Base-by-base conservation (phyloP, 441 rosid species). In the Jatropha podagrica region DNA sequence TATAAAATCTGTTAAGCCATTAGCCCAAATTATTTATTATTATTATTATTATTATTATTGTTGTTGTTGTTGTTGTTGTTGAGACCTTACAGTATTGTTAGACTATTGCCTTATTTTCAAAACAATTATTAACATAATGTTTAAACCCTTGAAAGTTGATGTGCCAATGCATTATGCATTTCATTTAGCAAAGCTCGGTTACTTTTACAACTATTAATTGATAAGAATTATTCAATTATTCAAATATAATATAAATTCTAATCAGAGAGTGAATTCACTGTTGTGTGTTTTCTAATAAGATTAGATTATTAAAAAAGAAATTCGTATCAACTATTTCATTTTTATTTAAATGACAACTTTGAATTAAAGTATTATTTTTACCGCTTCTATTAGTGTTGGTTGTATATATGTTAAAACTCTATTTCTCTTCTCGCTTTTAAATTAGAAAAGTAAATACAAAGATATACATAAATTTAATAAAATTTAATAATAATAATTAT, bases 81-180 rank as follows among this genome's bases (percentile, higher is more conserved):
- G n/a, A n/a, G n/a, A n/a, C 48, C 42, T 38, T 48, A 54, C 41
- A 20, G 55, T 20, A 55, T 63, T 52, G 23, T 73, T 48, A 55
- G 7, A 18, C 7, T 37, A 18, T 27, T 42, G 3, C 64, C 10
- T 58, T 9, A 12, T 49, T 20, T 62, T 1, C 14, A 17, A 65
- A 1, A 3, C 4, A 14, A 23, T 12, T 8, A 7, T 2, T 52
- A 20, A 44, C 48, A 44, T 7, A n/a, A 7, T 65, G 17, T 51
- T 23, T 58, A 52, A 58, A 51, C 63, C 76, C 51, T 64, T 11
- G 5, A 15, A 64, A 64, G 41, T 52, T 41, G 70, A 37, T 64
- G 4, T 42, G 18, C 44, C 46, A 51, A 12, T 42, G 10, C 23
- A 15, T 38, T 13, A 32, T 51, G 20, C 2, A 14, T 20, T 20